phyloP scores from a whole-genome alignment of 2,329 filamentous ascomycete genomes.

The Arachnopeziza araneosa region DNA sequence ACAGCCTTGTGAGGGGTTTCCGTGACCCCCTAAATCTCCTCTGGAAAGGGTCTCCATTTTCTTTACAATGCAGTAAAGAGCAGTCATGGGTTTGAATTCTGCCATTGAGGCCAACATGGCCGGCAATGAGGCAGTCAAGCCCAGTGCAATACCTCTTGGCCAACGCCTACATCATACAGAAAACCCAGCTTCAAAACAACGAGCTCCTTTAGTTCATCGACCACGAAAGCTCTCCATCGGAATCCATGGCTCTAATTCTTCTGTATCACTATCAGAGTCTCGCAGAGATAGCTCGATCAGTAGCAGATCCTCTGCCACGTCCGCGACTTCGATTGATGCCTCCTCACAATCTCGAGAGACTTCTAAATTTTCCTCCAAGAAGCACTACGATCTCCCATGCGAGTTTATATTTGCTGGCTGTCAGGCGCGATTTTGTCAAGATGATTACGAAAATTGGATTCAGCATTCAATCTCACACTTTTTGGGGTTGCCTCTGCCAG shows the following conservation, averaged over 20 bases:
- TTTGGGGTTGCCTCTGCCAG: too few species aligned
- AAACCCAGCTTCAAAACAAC: neutral
- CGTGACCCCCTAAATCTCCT: neutral
- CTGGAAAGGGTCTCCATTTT: too few species aligned
- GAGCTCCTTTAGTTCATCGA: neutral
- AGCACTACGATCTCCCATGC: too few species aligned
- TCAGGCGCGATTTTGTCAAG: too few species aligned
- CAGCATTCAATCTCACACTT: too few species aligned
- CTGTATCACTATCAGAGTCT: neutral
- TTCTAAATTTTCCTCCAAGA: neutral
- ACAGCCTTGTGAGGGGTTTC: neutral
- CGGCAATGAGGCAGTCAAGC: neutral
- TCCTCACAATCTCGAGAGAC: neutral
- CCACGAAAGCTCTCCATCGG: neutral
- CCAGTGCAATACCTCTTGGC: neutral
- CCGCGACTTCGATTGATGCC: neutral
- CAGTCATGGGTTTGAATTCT: neutral
- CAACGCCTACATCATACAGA: neutral
- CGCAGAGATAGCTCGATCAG: neutral
- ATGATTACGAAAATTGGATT: too few species aligned
- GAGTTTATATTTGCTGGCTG: too few species aligned
- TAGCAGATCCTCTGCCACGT: neutral
- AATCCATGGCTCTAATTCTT: neutral
- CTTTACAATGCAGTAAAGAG: too few species aligned
- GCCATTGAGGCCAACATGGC: neutral